Conservation (phyloP, 768 basidiomycete species). For the Xerocomus brunneocitrinus region DNA sequence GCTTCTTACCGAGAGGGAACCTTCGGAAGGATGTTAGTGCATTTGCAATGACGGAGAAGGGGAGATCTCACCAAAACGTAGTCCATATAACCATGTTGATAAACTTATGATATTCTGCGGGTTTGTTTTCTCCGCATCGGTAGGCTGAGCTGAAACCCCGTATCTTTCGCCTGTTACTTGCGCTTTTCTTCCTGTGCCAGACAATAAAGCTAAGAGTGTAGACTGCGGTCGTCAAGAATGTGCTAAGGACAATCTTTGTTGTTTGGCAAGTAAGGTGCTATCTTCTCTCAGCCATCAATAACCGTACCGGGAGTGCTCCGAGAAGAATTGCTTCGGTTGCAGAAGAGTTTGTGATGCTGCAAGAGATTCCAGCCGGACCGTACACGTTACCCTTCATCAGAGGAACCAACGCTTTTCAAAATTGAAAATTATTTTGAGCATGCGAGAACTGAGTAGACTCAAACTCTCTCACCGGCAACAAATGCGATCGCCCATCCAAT, state of each 20-base stretch:
- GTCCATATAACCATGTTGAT: conserved; percentile 57
- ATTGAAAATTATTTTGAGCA: background rate
- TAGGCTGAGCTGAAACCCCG: conserved; percentile 48
- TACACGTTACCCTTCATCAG: conserved; percentile 42
- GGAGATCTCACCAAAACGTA: conserved; percentile 60
- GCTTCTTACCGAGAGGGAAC: conserved; percentile 53
- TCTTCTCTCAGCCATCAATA: background rate
- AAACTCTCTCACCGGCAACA: conserved; percentile 40
- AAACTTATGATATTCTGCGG: conserved; percentile 55
- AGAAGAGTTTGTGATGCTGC: conserved; percentile 44
- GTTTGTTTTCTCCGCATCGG: conserved; percentile 38
- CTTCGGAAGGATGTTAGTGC: conserved; percentile 29
- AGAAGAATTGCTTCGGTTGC: conserved; percentile 45
- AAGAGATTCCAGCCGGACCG: conserved; percentile 47
- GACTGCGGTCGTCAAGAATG: conserved; percentile 49
- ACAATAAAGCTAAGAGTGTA: conserved; percentile 61
- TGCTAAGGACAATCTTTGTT: conserved; percentile 53
- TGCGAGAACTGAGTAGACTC: background rate
- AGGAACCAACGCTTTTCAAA: conserved; percentile 34
- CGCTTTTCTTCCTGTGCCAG: conserved; percentile 51
- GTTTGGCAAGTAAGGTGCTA: conserved; percentile 2
- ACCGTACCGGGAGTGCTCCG: conserved; percentile 57
- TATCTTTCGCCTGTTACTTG: conserved; percentile 49
- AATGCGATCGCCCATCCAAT: conserved; percentile 54
- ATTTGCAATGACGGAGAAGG: background rate